Base-by-base conservation (phyloP, 2,329 filamentous ascomycete species). In the Herpotrichia juniperi region DNA sequence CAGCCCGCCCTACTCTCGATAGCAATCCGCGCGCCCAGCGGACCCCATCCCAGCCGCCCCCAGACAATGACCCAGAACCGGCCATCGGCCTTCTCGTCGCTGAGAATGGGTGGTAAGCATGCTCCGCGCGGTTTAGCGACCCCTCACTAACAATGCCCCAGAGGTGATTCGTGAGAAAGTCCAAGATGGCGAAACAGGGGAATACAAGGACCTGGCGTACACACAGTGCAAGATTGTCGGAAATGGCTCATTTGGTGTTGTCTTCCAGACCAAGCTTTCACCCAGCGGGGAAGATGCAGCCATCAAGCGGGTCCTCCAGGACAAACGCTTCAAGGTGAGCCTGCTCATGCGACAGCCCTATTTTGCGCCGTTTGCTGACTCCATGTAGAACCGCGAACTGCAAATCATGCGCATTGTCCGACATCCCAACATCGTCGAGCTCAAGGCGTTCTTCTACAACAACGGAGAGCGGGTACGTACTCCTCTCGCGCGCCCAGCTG, bases 331-430 rank as follows among this genome's bases (percentile, higher is more conserved):
- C 87, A 99, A 99, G 90, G 94, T 96, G 73, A 69, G 74, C 57
- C 52, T 39, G 53, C 60, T 58, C 63, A 50, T 55, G 51, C 58
- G 56, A 58, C 48, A 24, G 47, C 51, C 31, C 47, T 48, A 8
- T 34, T 31, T 32, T 48, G 47, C 43, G 47, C 40, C 39, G 54
- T 28, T 32, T 14, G 56, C 65, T 76, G 58, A 77, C 67, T 47
- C 30, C 34, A 47, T 39, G 42, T 74, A 99, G 94, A 99, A 99
- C 75, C 92, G 94, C 78, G 94, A 99, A 76, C 84, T 99, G 65
- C 94, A 99, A 77, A 99, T 99, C 74, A 99, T 99, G 94, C 90
- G 94, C 73, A 99, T 99, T 73, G 94, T 99, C 69, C 88, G 93
- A 72, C 94, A 99, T 76, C 94, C 94, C 50, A 99, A 99, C 78